Evolutionary conservation across 1,284 basidiomycete species (phyloP), one percentile per base, ranked within the genome.

Genomic region (Polyporus tsugae): DNA sequence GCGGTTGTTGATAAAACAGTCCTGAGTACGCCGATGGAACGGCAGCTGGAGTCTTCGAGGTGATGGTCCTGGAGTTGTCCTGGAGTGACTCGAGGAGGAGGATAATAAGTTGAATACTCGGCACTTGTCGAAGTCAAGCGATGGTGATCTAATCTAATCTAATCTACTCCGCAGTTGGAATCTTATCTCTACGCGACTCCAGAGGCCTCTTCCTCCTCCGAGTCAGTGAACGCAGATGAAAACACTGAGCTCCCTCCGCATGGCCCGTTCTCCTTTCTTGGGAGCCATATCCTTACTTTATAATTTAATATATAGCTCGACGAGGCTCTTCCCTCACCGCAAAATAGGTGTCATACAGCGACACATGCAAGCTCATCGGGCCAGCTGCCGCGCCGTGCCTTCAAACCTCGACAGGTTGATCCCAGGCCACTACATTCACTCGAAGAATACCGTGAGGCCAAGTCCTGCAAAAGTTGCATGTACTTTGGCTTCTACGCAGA

Each of bases 401-500:
- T n/a, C n/a, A n/a, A n/a, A n/a, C 42, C 42, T 5, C 17, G 19
- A 44, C 62, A 42, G 39, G 62, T 55, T 25, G 38, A 55, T 25
- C 39, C 36, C 15, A 38, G 39, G 10, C 62, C 62, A 25, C 33
- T 63, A 19, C 39, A 52, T 2, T 36, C 52, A 22, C 38, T 29
- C 2, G 62, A 55, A 3, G 62, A 55, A 17, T 63, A 25, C 6
- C 36, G 13, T 4, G 53, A 41, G 9, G 49, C 38, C 10, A 55
- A 33, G 52, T 9, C 35, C 17, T 22, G n/a, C 17, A 35, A 44
- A 19, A 25, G 11, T 9, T 63, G 39, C 52, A 41, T 55, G 36
- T 57, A 63, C 38, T 55, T 33, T 29, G 53, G 53, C 33, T 55
- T 55, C 15, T 55, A 17, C 53, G 33, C 29, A 4, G 53, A 35